Percentiles rank a stretch among this genome's conserved stretches.
These are phyloP conservation scores for Porcisia deanei DNA, from an alignment of 208 protist genomes.

Conservation along the genomic window DNA sequence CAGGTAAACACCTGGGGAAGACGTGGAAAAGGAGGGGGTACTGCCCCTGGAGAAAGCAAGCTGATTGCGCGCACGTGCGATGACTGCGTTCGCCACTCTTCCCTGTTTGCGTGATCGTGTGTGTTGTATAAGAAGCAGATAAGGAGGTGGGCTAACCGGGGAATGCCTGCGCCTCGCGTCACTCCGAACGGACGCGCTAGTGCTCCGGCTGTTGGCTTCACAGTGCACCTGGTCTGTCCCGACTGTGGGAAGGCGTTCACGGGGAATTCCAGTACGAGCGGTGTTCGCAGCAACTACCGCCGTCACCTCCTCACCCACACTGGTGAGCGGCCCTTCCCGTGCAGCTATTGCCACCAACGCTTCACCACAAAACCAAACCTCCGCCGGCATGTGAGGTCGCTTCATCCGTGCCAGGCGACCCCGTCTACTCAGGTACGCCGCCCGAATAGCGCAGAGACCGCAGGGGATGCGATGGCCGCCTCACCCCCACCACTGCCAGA, in stretches of 20 bases:
- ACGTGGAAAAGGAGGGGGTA: too few species aligned
- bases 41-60: neutral
- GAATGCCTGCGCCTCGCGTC: neutral
- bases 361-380: constrained; percentile 74
- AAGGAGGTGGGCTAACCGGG: neutral
- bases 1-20: too few species aligned
- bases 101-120: neutral
- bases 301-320: constrained; percentile 79
- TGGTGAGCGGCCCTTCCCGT: constrained; percentile 62
- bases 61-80: neutral
- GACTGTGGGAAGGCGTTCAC: constrained; percentile 58
- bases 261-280: constrained; percentile 53
- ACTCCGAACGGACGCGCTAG: neutral
- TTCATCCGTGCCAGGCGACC: constrained; percentile 38
- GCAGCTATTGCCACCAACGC: constrained; percentile 49
- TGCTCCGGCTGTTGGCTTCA: neutral
- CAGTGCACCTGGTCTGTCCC: constrained; percentile 45
- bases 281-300: constrained; percentile 74
- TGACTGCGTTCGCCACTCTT: neutral
- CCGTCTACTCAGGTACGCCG: constrained; percentile 13
- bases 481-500: constrained; percentile 1
- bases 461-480: neutral
- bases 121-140: neutral
- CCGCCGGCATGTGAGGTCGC: constrained; percentile 43
- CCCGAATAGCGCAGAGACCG: too few species aligned